Evolutionary conservation across 2,329 filamentous ascomycete species (phyloP).

Genomic region (Arachnopeziza araneosa): DNA sequence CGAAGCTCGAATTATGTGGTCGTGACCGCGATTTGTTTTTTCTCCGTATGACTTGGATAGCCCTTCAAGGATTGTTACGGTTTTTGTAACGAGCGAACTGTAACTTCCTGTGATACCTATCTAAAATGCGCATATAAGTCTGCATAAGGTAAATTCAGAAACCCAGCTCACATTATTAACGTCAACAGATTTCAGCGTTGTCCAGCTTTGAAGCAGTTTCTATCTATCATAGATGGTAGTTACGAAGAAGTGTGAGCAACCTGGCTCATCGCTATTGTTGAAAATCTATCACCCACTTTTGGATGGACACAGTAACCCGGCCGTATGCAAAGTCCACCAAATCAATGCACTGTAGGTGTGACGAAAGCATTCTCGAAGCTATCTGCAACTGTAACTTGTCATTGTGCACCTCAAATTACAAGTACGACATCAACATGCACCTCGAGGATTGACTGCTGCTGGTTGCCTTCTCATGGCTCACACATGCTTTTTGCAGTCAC

Average conservation of each 20-base stretch:
- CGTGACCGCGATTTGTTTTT: too few species aligned
- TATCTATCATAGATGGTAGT: too few species aligned
- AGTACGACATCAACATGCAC: neutral
- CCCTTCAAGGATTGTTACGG: too few species aligned
- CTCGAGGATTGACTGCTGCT: neutral
- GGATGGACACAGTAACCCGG: neutral
- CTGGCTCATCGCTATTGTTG: neutral
- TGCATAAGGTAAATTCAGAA: too few species aligned
- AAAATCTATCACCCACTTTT: neutral
- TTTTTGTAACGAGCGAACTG: too few species aligned
- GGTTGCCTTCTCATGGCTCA: neutral
- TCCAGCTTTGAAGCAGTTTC: too few species aligned
- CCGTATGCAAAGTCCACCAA: neutral
- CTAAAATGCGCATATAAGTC: too few species aligned
- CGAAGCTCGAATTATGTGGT: constrained; percentile 36
- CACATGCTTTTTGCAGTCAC: constrained; percentile 1
- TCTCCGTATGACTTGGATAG: too few species aligned
- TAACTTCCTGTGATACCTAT: too few species aligned
- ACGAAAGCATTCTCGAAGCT: neutral
- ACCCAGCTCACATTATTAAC: too few species aligned
- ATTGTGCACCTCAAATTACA: too few species aligned
- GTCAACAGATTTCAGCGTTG: too few species aligned
- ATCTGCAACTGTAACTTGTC: neutral
- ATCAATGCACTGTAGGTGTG: neutral
- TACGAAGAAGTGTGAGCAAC: neutral